Evolutionary conservation across 495 filamentous ascomycete genomes (phyloP), one percentile per base, ranked within the genome.

Genomic region (Penicillium silybi): DNA sequence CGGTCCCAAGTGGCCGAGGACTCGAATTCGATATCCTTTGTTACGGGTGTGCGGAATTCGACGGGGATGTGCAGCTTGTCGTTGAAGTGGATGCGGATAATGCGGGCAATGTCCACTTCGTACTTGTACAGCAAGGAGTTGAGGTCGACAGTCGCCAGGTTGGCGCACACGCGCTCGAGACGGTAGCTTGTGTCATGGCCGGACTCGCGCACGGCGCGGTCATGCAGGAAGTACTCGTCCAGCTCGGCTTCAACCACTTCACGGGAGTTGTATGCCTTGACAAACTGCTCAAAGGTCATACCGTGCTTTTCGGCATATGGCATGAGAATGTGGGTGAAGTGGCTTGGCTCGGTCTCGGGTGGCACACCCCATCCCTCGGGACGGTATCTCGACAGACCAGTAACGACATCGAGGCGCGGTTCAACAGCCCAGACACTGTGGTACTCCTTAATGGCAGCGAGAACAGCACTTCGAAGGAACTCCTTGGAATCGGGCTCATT

Each of bases 361-460:
- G 93, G 93, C 29, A 97, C 88, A 9, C 93, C 93, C 18, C 83
- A 67, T n/a, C 93, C 92, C 63, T 90, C 69, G 1, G 93, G 90
- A 25, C 90, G 83, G 67, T 98, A 98, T 52, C 90, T 78, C 1
- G 90, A 95, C 2, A 98, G 78, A n/a, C 90, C 90, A 17, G 89
- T 87, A 11, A 76, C 80, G 0, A 78, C 82, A 63, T 98, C 93
- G 26, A 86, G 73, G 19, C 93, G 84, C 11, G 93, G 93, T 42
- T 81, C 76, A 6, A 84, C 72, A 68, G 83, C 89, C 93, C 93
- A 98, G 10, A 96, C 88, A 43, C 78, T 88, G 68, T 95, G 80
- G 67, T 98, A 98, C 57, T 98, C 93, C 67, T 97, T 97, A 68
- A 97, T 96, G 3, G 92, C 95, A 6, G 93, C 93, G 8, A 96